A percentile compares a stretch with the other conserved stretches of the same genome.
phyloP scores from a whole-genome alignment of 441 rosid genomes.

The Gossypium davidsonii region DNA sequence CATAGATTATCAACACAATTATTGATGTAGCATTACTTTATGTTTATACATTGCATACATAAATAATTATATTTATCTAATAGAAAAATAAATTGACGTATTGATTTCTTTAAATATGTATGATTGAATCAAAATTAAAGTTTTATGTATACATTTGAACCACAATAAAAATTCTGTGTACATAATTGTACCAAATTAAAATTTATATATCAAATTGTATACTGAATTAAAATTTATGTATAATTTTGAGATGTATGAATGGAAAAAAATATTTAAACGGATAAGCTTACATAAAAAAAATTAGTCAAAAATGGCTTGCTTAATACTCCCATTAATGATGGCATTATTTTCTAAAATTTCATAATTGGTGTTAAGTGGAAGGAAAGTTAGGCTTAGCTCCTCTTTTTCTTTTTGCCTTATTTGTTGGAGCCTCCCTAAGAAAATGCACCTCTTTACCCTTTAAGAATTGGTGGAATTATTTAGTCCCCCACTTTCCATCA shows the following conservation, averaged over 20 bases:
- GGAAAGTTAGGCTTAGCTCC: neutral
- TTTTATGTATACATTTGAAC: too few species aligned
- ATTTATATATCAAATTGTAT: too few species aligned
- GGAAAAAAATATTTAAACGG: neutral
- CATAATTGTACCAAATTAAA: too few species aligned
- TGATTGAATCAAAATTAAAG: too few species aligned
- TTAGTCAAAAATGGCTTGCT: slow-evolving; percentile 18
- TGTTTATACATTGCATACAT: too few species aligned
- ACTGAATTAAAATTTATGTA: neutral
- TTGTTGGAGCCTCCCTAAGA: slow-evolving; percentile 6
- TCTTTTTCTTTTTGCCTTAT: neutral
- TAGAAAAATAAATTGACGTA: too few species aligned
- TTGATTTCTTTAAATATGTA: too few species aligned
- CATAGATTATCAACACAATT: too few species aligned
- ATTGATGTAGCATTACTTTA: too few species aligned
- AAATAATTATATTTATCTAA: too few species aligned
- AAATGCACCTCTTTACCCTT: slow-evolving; percentile 2
- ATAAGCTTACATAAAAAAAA: neutral
- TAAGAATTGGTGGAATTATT: slow-evolving; percentile 28
- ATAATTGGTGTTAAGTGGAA: slow-evolving; percentile 8
- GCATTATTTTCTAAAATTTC: neutral
- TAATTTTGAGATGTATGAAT: too few species aligned
- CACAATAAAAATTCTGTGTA: too few species aligned
- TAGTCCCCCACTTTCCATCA: slow-evolving; percentile 19
- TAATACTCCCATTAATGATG: neutral